Evolutionary conservation across 1,284 basidiomycete genomes (phyloP).

Genomic region (Naganishia liquefaciens): DNA sequence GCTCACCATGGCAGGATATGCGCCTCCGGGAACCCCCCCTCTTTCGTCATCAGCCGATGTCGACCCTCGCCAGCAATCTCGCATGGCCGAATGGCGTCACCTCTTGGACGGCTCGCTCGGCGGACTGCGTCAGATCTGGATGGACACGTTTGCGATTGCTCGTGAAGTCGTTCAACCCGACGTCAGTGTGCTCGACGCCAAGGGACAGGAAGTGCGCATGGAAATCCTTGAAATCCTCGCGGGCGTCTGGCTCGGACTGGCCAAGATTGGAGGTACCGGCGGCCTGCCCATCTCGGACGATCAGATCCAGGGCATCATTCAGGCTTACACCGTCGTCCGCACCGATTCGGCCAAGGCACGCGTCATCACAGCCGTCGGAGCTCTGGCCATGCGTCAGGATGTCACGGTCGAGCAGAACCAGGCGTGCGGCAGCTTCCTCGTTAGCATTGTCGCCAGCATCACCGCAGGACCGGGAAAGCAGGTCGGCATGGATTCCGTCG

Average conservation of each 20-base stretch:
- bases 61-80: slow-evolving; percentile 51
- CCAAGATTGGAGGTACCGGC: slow-evolving; percentile 43
- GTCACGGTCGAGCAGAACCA: slow-evolving; percentile 68
- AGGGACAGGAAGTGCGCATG: slow-evolving; percentile 52
- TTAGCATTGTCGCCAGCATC: slow-evolving; percentile 34
- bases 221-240: slow-evolving; percentile 52
- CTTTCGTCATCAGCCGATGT: slow-evolving; percentile 32
- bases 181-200: slow-evolving; percentile 39
- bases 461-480: slow-evolving; percentile 25
- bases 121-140: slow-evolving; percentile 59
- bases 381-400: slow-evolving; percentile 68
- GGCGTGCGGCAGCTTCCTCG: slow-evolving; percentile 54
- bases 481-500: slow-evolving; percentile 48
- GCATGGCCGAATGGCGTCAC: slow-evolving; percentile 33
- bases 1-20: slow-evolving; percentile 60
- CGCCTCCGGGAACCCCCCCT: slow-evolving; percentile 59
- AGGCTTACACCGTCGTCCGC: slow-evolving; percentile 62
- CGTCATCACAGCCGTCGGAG: slow-evolving; percentile 77
- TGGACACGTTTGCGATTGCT: slow-evolving; percentile 75
- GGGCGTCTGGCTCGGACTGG: slow-evolving; percentile 55
- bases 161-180: slow-evolving; percentile 46
- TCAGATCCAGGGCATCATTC: slow-evolving; percentile 67
- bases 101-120: slow-evolving; percentile 59
- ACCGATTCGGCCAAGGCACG: slow-evolving; percentile 67
- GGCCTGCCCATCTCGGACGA: slow-evolving; percentile 46